A percentile compares a stretch with the other conserved stretches of the same genome.
phyloP scores from a whole-genome alignment of 768 basidiomycete species.

The Pleurotus djamor region DNA sequence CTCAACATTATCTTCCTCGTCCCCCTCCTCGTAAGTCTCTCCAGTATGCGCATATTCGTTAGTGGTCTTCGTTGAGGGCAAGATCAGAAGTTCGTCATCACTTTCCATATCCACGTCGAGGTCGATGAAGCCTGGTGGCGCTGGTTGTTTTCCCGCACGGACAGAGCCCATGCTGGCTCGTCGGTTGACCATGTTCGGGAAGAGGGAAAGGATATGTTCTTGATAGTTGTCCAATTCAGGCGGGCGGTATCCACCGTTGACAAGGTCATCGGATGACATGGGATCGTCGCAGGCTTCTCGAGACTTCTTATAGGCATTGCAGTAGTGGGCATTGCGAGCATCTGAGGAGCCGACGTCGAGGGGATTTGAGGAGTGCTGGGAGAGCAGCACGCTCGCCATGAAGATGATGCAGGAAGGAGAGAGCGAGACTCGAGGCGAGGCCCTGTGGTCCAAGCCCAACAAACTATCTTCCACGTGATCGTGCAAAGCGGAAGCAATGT shows the following conservation, averaged over 20 bases:
- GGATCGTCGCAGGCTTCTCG: conserved; percentile 22
- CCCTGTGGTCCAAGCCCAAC: neutral
- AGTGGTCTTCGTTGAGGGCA: neutral
- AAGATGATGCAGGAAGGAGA: neutral
- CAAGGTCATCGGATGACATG: conserved; percentile 50
- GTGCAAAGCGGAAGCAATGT: neutral
- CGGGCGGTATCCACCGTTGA: conserved; percentile 30
- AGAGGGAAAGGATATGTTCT: conserved; percentile 44
- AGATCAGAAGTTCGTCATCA: conserved; percentile 37
- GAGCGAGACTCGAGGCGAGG: neutral
- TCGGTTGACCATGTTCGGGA: conserved; percentile 24
- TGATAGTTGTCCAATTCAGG: conserved; percentile 47
- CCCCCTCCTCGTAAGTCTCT: neutral
- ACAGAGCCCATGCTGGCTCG: conserved; percentile 17
- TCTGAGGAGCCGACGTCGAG: conserved; percentile 68
- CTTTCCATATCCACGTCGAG: conserved; percentile 50
- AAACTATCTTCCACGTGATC: neutral
- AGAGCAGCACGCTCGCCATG: conserved; percentile 45
- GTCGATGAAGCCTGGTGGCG: conserved; percentile 31
- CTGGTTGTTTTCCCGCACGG: conserved; percentile 12
- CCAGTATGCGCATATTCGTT: no score
- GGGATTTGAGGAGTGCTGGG: conserved; percentile 75
- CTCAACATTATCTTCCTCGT: conserved; percentile 17
- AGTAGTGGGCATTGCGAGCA: conserved; percentile 43
- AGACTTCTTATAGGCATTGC: conserved; percentile 32